Evolutionary conservation across 345 rosid genomes (phyloP).

Genomic region (Eucalyptus urophylla): DNA sequence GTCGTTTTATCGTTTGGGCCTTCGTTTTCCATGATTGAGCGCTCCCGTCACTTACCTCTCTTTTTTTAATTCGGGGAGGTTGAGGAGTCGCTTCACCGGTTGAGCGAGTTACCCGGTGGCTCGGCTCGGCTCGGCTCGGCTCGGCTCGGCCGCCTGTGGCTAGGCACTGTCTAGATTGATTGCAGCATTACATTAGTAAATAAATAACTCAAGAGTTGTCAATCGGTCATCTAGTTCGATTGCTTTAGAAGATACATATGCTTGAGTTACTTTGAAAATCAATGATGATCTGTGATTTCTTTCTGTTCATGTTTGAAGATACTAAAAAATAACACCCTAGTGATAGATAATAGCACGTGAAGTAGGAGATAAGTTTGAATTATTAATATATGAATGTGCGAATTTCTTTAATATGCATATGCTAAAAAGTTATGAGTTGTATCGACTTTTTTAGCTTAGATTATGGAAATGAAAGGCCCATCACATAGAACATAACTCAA

Average conservation of each 20-base stretch:
- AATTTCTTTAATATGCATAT: neutral
- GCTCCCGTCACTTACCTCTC: neutral
- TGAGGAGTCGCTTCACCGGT: slow-evolving; percentile 8
- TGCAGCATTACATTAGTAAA: neutral
- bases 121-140: neutral
- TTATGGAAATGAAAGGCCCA: neutral
- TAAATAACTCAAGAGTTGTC: fast-evolving
- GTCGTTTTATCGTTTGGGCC: neutral
- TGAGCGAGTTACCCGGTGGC: slow-evolving; percentile 7
- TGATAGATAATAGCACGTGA: neutral
- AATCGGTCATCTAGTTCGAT: neutral
- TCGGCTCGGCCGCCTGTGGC: neutral
- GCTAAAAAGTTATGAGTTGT: neutral
- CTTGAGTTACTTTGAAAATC: neutral
- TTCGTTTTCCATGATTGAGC: neutral
- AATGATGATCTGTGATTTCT: neutral
- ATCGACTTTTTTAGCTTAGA: neutral
- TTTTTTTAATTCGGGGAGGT: neutral
- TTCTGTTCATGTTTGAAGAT: neutral
- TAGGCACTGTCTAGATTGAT: neutral
- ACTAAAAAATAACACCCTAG: neutral
- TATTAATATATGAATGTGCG: neutral
- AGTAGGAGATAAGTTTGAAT: neutral
- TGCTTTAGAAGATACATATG: fast-evolving
- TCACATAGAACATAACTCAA: neutral